phyloP scores from a whole-genome alignment of 2,329 filamentous ascomycete genomes.

The Talaromyces islandicus region DNA sequence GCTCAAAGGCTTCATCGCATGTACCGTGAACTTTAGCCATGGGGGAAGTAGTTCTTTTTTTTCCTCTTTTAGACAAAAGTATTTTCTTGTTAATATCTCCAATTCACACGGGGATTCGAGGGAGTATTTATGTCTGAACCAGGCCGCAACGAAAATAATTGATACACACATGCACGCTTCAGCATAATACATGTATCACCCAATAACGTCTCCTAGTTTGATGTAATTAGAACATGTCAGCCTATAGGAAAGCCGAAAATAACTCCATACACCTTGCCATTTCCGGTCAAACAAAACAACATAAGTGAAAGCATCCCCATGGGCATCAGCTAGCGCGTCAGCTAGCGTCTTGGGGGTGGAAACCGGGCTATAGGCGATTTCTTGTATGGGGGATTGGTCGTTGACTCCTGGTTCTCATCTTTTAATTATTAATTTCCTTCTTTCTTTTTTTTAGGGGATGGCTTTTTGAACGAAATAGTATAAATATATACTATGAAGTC shows the following conservation, averaged over 20 bases:
- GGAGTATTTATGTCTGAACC: not conserved
- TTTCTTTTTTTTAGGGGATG: no score
- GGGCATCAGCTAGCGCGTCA: not conserved
- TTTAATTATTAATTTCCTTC: no score
- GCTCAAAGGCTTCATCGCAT: slow-evolving; percentile 31
- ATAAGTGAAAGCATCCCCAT: not conserved
- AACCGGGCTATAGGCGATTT: not conserved
- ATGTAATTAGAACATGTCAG: not conserved
- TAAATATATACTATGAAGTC: no score
- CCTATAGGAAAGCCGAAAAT: not conserved
- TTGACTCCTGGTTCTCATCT: not conserved
- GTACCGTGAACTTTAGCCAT: slow-evolving; percentile 29
- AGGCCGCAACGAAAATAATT: not conserved
- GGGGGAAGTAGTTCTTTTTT: no score
- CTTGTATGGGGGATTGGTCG: not conserved
- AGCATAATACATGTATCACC: not conserved
- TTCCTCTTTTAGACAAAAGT: no score
- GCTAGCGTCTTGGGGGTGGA: not conserved
- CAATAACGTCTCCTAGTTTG: not conserved
- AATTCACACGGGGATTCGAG: not conserved
- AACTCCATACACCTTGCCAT: not conserved
- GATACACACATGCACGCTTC: not conserved
- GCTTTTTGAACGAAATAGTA: no score
- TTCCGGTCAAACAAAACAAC: not conserved
- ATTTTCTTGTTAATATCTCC: no score